Base-by-base conservation (phyloP, 345 rosid genomes). In the Mercurialis annua region DNA sequence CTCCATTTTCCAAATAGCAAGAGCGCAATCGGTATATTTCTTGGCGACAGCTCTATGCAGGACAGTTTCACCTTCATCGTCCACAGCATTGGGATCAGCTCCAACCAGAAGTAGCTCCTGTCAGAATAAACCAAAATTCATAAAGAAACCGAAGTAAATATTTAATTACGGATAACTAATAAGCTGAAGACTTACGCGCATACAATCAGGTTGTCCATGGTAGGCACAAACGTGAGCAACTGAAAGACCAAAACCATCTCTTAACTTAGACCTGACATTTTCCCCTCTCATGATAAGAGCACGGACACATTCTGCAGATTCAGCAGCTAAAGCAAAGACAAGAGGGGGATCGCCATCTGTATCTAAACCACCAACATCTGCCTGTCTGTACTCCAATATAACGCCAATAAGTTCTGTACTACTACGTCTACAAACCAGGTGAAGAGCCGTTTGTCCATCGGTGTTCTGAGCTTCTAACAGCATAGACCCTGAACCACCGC, bases 221-320 rank as follows among this genome's bases (percentile, higher is more conserved):
- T 89, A 91, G n/a, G 97, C 95, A 85, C 99, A 94, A 66, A 91
- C 96, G 83, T n/a, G n/a, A n/a, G n/a, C n/a, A n/a, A n/a, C n/a
- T n/a, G n/a, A n/a, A n/a, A n/a, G n/a, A n/a, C n/a, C n/a, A n/a
- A n/a, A n/a, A n/a, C n/a, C n/a, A n/a, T n/a, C n/a, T n/a, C n/a
- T n/a, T n/a, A n/a, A n/a, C n/a, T n/a, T n/a, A n/a, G n/a, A n/a
- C n/a, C n/a, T n/a, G n/a, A n/a, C n/a, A n/a, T n/a, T n/a, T n/a
- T n/a, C n/a, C n/a, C n/a, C n/a, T n/a, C n/a, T n/a, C n/a, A n/a
- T n/a, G n/a, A n/a, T n/a, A n/a, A n/a, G n/a, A n/a, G n/a, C n/a
- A n/a, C n/a, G n/a, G n/a, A n/a, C n/a, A n/a, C n/a, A n/a, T n/a
- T n/a, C n/a, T 29, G 95, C 87, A 76, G 97, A 88, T 70, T 97